Evolutionary conservation across 83 land plant species (phyloP).

Genomic region (Picea abies): DNA sequence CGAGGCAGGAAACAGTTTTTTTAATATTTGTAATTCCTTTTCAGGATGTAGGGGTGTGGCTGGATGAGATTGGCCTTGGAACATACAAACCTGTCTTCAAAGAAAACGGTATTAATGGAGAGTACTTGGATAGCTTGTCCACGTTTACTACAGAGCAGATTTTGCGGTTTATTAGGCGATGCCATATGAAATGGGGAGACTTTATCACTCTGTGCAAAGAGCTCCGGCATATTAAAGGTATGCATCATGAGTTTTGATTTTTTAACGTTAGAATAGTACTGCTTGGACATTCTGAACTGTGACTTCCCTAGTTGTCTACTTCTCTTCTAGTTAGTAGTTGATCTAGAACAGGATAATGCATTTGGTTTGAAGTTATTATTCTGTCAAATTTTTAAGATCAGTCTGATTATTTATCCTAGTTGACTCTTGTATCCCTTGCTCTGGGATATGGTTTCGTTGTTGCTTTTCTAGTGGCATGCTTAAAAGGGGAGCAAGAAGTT

Average conservation of each 20-base stretch:
- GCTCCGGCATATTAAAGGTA: conserved; percentile 38
- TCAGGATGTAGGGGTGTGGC: conserved; percentile 42
- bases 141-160: conserved; percentile 38
- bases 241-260: background rate
- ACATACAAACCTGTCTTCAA: conserved; percentile 27
- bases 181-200: conserved; percentile 46
- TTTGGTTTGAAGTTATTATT: no score
- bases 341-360: no score
- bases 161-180: conserved; percentile 36
- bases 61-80: conserved; percentile 34
- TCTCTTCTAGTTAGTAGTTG: no score
- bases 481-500: conserved; percentile 33
- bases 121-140: conserved; percentile 33
- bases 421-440: background rate
- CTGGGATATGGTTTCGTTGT: background rate
- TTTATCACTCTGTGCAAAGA: conserved; percentile 38
- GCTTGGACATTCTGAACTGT: no score
- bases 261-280: background rate
- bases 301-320: no score
- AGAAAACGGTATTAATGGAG: conserved; percentile 33
- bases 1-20: no score
- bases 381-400: no score
- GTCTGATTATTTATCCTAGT: background rate
- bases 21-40: background rate
- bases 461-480: conserved; percentile 29